Evolutionary conservation across 2,329 filamentous ascomycete genomes (phyloP).

Genomic region (Colletotrichum spaethianum): DNA sequence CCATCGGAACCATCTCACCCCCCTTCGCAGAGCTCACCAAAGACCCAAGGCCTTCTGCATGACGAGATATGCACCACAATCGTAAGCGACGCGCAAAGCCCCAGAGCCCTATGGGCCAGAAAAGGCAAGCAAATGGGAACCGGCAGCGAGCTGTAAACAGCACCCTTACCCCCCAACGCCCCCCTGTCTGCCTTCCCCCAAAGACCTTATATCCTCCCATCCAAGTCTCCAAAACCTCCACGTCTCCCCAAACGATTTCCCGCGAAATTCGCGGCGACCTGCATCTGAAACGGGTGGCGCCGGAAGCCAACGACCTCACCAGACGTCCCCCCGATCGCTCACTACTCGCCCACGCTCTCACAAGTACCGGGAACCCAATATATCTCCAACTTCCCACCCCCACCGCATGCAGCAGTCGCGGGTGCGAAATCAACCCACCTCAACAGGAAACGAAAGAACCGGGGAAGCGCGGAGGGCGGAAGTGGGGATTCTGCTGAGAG

Average conservation of each 20-base stretch:
- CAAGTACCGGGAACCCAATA: not conserved
- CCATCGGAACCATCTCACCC: not conserved
- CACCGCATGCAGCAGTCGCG: no score
- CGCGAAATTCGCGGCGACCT: constrained; percentile 14
- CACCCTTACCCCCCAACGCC: not conserved
- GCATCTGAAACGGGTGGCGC: constrained; percentile 33
- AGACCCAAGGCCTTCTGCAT: not conserved
- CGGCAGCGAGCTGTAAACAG: not conserved
- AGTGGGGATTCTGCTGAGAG: not conserved
- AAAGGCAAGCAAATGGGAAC: not conserved
- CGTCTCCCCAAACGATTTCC: not conserved
- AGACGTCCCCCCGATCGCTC: not conserved
- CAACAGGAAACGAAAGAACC: not conserved
- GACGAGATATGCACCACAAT: not conserved
- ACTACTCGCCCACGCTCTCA: not conserved
- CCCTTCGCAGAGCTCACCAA: not conserved
- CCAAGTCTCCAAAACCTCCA: not conserved
- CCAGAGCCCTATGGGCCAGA: not conserved
- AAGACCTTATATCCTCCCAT: not conserved
- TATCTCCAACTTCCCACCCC: not conserved
- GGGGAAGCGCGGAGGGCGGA: not conserved
- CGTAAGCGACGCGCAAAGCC: not conserved
- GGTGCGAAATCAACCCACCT: no score
- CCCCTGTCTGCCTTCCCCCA: no score
- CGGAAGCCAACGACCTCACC: not conserved